Evolutionary conservation across 1,284 basidiomycete genomes (phyloP).

Genomic region (Leucoagaricus sp.): DNA sequence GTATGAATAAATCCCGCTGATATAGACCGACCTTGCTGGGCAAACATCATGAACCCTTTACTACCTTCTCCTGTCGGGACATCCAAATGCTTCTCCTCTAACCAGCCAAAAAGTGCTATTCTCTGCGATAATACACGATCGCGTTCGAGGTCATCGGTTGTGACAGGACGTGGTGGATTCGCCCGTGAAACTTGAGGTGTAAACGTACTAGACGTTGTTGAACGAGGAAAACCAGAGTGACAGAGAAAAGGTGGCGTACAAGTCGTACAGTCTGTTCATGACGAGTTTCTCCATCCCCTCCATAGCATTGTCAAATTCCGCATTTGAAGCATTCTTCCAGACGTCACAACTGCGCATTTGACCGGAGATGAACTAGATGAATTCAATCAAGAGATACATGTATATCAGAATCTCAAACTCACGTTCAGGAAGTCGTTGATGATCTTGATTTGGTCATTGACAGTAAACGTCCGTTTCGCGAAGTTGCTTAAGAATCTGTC

Average conservation of each 20-base stretch:
- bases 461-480: conserved; percentile 84
- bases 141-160: conserved; percentile 93
- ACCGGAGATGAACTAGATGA: conserved; percentile 75
- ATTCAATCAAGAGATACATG: conserved; percentile 11
- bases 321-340: conserved; percentile 76
- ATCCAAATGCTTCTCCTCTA: conserved; percentile 89
- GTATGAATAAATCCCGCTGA: not conserved
- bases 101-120: conserved; percentile 91
- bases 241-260: conserved; percentile 50
- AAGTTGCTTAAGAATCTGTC: conserved; percentile 89
- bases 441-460: conserved; percentile 90
- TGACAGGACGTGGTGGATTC: conserved; percentile 76
- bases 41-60: conserved; percentile 91
- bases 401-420: conserved; percentile 31
- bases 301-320: conserved; percentile 94
- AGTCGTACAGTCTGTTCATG: conserved; percentile 97
- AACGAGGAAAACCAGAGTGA: conserved; percentile 14
- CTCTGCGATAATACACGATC: conserved; percentile 90
- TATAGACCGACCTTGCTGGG: conserved; percentile 72
- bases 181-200: conserved; percentile 74
- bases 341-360: conserved; percentile 87
- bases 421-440: conserved; percentile 91
- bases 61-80: conserved; percentile 68
- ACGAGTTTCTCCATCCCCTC: conserved; percentile 99
- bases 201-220: conserved; percentile 67